Conservation (phyloP, 768 basidiomycete genomes). For the Lactifluus piperatus region DNA sequence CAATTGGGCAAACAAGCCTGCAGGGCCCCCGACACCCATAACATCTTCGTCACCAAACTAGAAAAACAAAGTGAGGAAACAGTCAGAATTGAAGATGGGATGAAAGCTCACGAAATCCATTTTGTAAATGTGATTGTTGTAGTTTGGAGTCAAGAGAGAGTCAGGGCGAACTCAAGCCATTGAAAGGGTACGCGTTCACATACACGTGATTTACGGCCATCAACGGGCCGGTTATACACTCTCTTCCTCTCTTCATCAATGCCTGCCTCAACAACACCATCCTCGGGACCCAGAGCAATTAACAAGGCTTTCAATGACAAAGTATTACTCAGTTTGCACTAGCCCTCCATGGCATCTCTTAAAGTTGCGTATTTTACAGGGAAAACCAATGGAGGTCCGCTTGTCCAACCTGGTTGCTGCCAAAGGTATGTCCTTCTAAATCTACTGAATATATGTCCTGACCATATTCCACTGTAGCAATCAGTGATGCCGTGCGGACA, state of each 20-base stretch:
- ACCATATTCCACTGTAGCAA: conserved; percentile 46
- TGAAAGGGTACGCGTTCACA: conserved; percentile 3
- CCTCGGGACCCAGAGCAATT: conserved; percentile 18
- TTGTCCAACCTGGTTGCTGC: conserved; percentile 97
- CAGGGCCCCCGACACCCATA: conserved; percentile 39
- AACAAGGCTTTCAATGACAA: conserved; percentile 73
- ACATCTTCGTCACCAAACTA: conserved; percentile 17
- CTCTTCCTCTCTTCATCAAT: too few relatives aligned
- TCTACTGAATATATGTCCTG: conserved; percentile 13
- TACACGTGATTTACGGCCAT: neutral
- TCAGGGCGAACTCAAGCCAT: neutral
- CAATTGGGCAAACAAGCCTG: conserved; percentile 55
- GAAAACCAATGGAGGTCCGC: conserved; percentile 97
- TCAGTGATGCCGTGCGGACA: conserved; percentile 95
- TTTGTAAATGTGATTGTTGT: neutral
- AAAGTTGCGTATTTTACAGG: conserved; percentile 40
- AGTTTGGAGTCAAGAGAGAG: neutral
- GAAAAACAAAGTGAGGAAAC: neutral
- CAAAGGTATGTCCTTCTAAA: conserved; percentile 52
- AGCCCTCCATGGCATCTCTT: conserved; percentile 10
- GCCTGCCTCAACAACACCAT: conserved; percentile 24
- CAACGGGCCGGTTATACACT: conserved; percentile 1
- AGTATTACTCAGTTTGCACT: conserved; percentile 31
- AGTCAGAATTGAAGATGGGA: neutral
- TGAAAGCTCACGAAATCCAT: conserved; percentile 10